These are phyloP conservation scores for Candida tetrigidarum DNA, from an alignment of 1,139 yeast species.

Conservation along the genomic window DNA sequence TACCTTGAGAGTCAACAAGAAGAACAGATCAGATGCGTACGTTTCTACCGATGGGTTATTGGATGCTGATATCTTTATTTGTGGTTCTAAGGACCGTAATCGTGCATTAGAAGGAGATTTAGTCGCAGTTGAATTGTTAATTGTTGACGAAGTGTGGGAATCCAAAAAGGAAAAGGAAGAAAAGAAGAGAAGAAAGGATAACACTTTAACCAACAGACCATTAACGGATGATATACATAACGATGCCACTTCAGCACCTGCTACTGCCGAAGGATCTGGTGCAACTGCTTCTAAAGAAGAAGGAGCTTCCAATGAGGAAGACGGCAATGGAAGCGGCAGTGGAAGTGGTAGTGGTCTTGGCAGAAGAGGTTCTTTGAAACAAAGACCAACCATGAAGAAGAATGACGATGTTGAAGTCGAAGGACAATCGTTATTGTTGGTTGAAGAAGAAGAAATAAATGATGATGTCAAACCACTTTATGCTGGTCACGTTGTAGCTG, in stretches of 20 bases:
- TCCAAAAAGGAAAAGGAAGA: constrained; percentile 97
- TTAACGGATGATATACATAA: constrained; percentile 68
- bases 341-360: constrained; percentile 62
- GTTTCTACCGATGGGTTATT: constrained; percentile 94
- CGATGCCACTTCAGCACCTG: constrained; percentile 62
- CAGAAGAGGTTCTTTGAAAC: constrained; percentile 90
- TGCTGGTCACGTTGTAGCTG: constrained; percentile 80
- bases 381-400: constrained; percentile 97
- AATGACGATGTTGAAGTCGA: constrained; percentile 98
- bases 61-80: constrained; percentile 95
- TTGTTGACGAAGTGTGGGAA: constrained; percentile 98
- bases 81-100: constrained; percentile 99
- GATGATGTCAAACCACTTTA: constrained; percentile 93
- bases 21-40: constrained; percentile 96
- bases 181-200: constrained; percentile 90
- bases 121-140: constrained; percentile 91
- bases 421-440: constrained; percentile 89
- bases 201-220: constrained; percentile 39
- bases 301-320: constrained; percentile 25
- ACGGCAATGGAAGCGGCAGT: too few species aligned
- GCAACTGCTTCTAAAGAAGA: constrained; percentile 22
- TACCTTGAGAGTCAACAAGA: constrained; percentile 88
- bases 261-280: constrained; percentile 23
- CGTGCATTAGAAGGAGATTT: constrained; percentile 96
- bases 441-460: constrained; percentile 94